A percentile compares a stretch with the other conserved stretches of the same genome.
Conservation (phyloP, 345 rosid species). For the Brassica rapa region DNA sequence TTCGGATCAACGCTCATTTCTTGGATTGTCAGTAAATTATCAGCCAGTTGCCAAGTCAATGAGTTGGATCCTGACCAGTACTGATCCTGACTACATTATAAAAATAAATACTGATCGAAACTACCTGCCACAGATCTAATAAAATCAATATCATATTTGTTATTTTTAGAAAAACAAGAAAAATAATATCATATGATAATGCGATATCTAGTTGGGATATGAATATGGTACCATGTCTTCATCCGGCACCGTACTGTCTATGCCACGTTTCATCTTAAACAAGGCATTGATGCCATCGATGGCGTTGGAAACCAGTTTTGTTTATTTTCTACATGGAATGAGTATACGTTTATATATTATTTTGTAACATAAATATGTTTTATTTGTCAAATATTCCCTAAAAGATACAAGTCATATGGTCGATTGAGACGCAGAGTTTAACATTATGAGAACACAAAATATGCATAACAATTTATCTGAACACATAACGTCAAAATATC, state of each 20-base stretch:
- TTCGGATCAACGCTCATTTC: background rate
- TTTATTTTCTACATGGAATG: background rate
- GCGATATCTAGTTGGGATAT: slow-evolving; percentile 11
- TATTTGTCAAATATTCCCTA: background rate
- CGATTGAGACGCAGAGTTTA: background rate
- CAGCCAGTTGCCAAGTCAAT: slow-evolving; percentile 27
- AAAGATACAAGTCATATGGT: background rate
- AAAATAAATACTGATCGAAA: background rate
- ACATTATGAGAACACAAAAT: background rate
- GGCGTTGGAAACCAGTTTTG: slow-evolving; percentile 12
- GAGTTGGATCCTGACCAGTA: slow-evolving; percentile 8
- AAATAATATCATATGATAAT: background rate
- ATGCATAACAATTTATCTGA: background rate
- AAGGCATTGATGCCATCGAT: slow-evolving; percentile 26
- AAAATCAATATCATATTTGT: slow-evolving; percentile 5
- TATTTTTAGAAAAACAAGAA: slow-evolving; percentile 5
- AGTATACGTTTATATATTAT: background rate
- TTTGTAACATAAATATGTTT: background rate
- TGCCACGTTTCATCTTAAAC: slow-evolving; percentile 28
- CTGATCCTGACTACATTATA: background rate
- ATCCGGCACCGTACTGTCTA: slow-evolving; percentile 28
- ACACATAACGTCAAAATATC: background rate
- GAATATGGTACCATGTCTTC: slow-evolving; percentile 22
- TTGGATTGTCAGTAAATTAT: background rate
- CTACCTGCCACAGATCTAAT: slow-evolving; percentile 15